These are phyloP conservation scores for Pilobolus umbonatus DNA, from an alignment of 192 early-diverging fungal species.

Conservation along the genomic window DNA sequence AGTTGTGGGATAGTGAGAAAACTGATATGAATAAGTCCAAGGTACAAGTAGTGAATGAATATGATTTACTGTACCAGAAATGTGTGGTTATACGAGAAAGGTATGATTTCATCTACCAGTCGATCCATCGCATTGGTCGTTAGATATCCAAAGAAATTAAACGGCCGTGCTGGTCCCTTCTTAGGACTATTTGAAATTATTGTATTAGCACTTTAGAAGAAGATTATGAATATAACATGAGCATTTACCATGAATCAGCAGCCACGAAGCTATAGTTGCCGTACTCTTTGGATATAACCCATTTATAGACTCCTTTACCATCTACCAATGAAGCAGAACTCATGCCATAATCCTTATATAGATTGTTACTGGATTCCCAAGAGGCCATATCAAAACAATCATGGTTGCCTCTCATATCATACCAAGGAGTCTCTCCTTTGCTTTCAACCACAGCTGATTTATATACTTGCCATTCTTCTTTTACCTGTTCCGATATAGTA, in stretches of 20 bases:
- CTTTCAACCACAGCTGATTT: conserved; percentile 48
- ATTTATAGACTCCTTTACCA: conserved; percentile 45
- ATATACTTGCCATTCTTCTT: conserved; percentile 82
- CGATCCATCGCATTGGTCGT: conserved; percentile 66
- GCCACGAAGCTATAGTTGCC: conserved; percentile 79
- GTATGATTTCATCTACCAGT: conserved; percentile 50
- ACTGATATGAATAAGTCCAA: conserved; percentile 32
- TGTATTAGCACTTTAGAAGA: not conserved
- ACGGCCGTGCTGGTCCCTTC: conserved; percentile 67
- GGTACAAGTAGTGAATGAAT: too few species aligned
- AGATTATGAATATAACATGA: not conserved
- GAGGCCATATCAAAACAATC: conserved; percentile 80
- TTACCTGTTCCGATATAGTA: conserved; percentile 67
- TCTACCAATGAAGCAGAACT: conserved; percentile 25
- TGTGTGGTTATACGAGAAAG: conserved; percentile 51
- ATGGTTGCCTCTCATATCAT: conserved; percentile 92
- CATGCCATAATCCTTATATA: conserved; percentile 53
- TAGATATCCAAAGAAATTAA: conserved; percentile 88
- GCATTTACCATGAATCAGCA: conserved; percentile 65
- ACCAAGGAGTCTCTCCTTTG: conserved; percentile 56
- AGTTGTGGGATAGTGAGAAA: conserved; percentile 76
- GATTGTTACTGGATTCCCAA: conserved; percentile 54
- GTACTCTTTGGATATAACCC: conserved; percentile 56
- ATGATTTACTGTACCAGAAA: too few species aligned
- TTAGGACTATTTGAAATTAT: conserved; percentile 39